Evolutionary conservation across 768 basidiomycete genomes (phyloP), one percentile per base, ranked within the genome.

Genomic region (Boletus patriciae): DNA sequence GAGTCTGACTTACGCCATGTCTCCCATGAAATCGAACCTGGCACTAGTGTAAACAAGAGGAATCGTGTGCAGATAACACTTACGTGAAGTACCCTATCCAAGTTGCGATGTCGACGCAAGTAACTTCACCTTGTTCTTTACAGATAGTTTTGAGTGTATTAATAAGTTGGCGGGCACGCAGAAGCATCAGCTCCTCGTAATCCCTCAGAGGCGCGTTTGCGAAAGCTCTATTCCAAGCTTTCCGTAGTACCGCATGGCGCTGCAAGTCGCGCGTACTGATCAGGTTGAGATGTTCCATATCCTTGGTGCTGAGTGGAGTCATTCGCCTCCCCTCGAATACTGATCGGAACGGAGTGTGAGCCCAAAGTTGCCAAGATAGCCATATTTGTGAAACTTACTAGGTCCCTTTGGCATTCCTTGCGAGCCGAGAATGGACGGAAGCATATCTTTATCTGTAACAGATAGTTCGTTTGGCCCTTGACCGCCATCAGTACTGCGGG

Each of bases 401-500:
- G 68, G 68, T 42, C 68, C 70, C 50, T 65, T 70, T 57, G 74
- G 65, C 55, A 66, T 64, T 50, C 62, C 66, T 47, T 67, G 62
- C 12, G 66, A 65, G 42, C 62, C 74, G 50, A 58, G 65, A 51
- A 54, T 70, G 58, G 42, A 64, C 50, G 46, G 71, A 50, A 59
- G 47, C 54, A 52, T 60, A 41, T 57, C 61, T 52, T 54, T 67
- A 27, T 67, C 64, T 8, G 53, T 59, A 21, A 77, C 54, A 31
- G 75, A 75, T 8, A 76, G 53, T 52, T 76, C 75, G 34, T 76
- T 75, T 34, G 76, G 76, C 13, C 76, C 75, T 77, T 53, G 45
- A 50, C 31, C 21, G 38, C 29, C 23, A 47, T 68, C 47, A 65
- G 42, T 18, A 45, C 19, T 25, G 11, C 3, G 36, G 21, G 12